phyloP scores from a whole-genome alignment of 495 filamentous ascomycete species.

The Patellaria atrata region DNA sequence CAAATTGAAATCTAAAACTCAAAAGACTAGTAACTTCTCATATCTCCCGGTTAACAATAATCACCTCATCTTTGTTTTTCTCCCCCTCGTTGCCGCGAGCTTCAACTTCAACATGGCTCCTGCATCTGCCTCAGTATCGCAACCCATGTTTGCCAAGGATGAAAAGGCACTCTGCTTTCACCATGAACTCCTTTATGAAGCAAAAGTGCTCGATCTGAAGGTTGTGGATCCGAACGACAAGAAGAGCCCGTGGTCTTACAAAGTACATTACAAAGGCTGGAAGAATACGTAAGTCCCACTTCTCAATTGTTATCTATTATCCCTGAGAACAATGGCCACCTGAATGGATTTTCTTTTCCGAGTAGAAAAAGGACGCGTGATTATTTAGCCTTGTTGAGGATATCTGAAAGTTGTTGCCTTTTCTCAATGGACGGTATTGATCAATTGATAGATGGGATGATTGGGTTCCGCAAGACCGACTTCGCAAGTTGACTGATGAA shows the following conservation, averaged over 20 bases:
- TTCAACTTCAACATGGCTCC: conserved; percentile 39
- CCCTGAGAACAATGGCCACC: no score
- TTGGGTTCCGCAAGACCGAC: conserved; percentile 89
- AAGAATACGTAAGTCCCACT: conserved; percentile 67
- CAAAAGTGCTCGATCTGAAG: conserved; percentile 71
- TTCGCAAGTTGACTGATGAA: conserved; percentile 87
- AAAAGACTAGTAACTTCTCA: conserved; percentile 1
- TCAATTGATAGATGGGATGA: conserved; percentile 67
- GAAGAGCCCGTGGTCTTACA: conserved; percentile 66
- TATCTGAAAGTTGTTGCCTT: no score
- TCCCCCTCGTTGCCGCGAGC: background rate
- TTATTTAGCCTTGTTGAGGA: no score
- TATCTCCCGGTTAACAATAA: background rate
- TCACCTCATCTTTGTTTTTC: background rate
- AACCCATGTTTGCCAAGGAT: conserved; percentile 63
- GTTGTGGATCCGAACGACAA: conserved; percentile 51
- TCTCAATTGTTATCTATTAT: no score
- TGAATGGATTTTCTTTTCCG: conserved; percentile 7
- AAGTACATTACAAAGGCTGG: conserved; percentile 98
- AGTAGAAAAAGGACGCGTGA: no score
- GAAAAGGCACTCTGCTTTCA: conserved; percentile 96
- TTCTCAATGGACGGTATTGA: background rate
- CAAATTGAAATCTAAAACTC: no score
- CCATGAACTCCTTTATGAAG: conserved; percentile 90
- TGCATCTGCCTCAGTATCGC: conserved; percentile 24